A percentile compares a stretch with the other conserved stretches of the same genome.
phyloP scores from a whole-genome alignment of 148 eudicot species.

The Vaccinium darrowii region DNA sequence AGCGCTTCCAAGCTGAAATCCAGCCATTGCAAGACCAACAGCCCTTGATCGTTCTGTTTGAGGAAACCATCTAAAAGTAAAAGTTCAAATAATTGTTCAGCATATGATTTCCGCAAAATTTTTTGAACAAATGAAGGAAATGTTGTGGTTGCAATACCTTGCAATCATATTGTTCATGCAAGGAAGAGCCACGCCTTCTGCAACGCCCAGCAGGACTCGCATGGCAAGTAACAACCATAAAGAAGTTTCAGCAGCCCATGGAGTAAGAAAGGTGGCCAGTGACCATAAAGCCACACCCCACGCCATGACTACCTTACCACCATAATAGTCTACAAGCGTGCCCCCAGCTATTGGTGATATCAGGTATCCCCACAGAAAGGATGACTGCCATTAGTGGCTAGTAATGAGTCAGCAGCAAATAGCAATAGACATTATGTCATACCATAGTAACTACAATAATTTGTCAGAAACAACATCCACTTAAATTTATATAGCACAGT shows the following conservation, averaged over 20 bases:
- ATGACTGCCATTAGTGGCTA: constrained; percentile 69
- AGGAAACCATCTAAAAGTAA: constrained; percentile 83
- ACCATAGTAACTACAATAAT: not conserved
- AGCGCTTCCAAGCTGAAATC: constrained; percentile 92
- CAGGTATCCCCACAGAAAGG: constrained; percentile 96
- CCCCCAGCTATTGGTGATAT: constrained; percentile 92
- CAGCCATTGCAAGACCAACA: constrained; percentile 97
- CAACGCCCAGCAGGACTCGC: constrained; percentile 79
- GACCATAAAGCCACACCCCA: constrained; percentile 98
- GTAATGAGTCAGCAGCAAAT: constrained; percentile 41
- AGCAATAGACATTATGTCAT: constrained; percentile 15
- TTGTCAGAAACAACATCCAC: not conserved
- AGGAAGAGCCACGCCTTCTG: constrained; percentile 98
- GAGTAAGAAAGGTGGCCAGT: constrained; percentile 81
- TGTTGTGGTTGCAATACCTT: constrained; percentile 39
- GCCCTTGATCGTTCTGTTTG: constrained; percentile 77
- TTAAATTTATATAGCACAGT: not conserved
- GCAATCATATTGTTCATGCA: constrained; percentile 91
- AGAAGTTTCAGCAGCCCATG: constrained; percentile 88
- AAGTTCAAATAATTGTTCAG: constrained; percentile 22
- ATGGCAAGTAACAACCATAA: constrained; percentile 63
- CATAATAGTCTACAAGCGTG: constrained; percentile 83
- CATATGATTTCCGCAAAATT: not conserved
- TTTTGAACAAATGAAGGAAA: not conserved
- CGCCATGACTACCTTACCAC: constrained; percentile 81